phyloP scores from a whole-genome alignment of 1,284 basidiomycete genomes.

The Leccinum huronense region DNA sequence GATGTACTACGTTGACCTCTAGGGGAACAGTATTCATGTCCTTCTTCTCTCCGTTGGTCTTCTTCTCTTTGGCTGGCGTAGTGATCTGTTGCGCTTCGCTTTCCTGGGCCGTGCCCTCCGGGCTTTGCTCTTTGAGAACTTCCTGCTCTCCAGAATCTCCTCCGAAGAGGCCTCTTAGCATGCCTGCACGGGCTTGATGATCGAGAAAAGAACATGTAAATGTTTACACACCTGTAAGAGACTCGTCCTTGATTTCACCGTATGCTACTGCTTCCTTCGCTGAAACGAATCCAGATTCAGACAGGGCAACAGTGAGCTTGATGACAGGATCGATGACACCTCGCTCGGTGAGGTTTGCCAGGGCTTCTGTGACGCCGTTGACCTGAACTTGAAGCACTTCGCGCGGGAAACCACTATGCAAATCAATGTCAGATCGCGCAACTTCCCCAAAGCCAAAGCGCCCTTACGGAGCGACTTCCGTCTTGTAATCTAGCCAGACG shows the following conservation, averaged over 20 bases:
- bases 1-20: slow-evolving; percentile 51
- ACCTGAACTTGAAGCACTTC: slow-evolving; percentile 70
- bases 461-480: slow-evolving; percentile 55
- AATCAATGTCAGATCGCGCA: slow-evolving; percentile 9
- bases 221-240: slow-evolving; percentile 58
- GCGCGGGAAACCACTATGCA: slow-evolving; percentile 58
- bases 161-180: slow-evolving; percentile 84
- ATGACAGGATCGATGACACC: slow-evolving; percentile 73
- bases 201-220: slow-evolving; percentile 1
- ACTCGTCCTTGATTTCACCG: slow-evolving; percentile 76
- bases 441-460: slow-evolving; percentile 1
- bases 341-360: slow-evolving; percentile 71
- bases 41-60: slow-evolving; percentile 42
- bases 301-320: slow-evolving; percentile 77
- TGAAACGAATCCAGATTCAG: slow-evolving; percentile 81
- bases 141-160: slow-evolving; percentile 42
- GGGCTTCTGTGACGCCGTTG: slow-evolving; percentile 64
- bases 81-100: slow-evolving; percentile 18
- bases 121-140: slow-evolving; percentile 19
- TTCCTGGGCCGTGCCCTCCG: slow-evolving; percentile 29
- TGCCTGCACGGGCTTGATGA: slow-evolving; percentile 47
- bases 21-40: slow-evolving; percentile 56
- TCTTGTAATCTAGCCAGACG: slow-evolving; percentile 72
- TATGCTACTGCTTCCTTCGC: slow-evolving; percentile 74
- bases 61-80: slow-evolving; percentile 36